phyloP scores from a whole-genome alignment of 2,329 filamentous ascomycete species.

The Nigrospora osmanthi region DNA sequence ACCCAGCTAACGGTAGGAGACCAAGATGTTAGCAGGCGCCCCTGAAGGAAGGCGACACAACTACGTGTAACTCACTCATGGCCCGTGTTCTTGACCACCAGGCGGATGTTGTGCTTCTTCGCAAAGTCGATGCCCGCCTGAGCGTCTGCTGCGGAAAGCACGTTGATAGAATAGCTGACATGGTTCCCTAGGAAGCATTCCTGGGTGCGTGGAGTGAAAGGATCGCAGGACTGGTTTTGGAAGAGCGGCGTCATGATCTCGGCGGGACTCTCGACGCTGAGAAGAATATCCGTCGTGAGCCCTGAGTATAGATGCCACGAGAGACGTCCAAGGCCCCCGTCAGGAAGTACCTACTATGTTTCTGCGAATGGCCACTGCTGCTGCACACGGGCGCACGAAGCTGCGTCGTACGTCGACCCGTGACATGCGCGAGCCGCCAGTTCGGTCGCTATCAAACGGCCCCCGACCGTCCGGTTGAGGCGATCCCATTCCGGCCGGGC shows the following conservation, averaged over 20 bases:
- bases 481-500: background rate
- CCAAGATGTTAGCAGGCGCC: no score
- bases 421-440: background rate
- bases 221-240: constrained; percentile 1
- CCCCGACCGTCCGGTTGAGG: background rate
- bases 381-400: background rate
- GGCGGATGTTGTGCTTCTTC: constrained; percentile 28
- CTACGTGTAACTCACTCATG: constrained; percentile 26
- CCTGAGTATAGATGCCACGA: no score
- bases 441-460: background rate
- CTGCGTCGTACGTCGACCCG: background rate
- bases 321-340: no score
- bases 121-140: constrained; percentile 24
- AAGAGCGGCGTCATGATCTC: background rate
- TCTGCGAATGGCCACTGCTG: background rate
- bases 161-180: constrained; percentile 15
- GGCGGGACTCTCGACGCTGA: background rate
- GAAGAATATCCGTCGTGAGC: no score
- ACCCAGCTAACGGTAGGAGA: constrained; percentile 17
- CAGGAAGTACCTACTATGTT: background rate
- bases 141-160: constrained; percentile 8
- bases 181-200: constrained; percentile 3
- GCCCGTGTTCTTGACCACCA: constrained; percentile 40
- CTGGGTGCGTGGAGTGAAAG: background rate
- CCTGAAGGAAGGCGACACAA: no score